These are phyloP conservation scores for Erythrophleum ivorense DNA, from an alignment of 331 rosid species.

Conservation along the genomic window DNA sequence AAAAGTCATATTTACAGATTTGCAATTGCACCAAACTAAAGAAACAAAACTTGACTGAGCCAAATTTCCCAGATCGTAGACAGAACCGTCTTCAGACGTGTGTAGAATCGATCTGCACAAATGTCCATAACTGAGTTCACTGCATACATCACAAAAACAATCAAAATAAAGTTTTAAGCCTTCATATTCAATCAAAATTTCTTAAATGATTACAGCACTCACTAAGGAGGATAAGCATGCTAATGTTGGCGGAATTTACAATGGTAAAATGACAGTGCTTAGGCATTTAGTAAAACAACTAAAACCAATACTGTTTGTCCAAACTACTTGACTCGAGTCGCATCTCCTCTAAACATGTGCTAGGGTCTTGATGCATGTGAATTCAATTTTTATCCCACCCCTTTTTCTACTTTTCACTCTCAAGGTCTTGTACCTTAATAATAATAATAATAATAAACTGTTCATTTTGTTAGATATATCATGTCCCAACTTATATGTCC, in stretches of 20 bases:
- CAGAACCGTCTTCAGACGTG: slow-evolving; percentile 35
- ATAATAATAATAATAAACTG: too few species aligned
- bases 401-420: too few species aligned
- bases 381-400: too few species aligned
- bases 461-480: neutral
- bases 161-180: slow-evolving; percentile 10
- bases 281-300: too few species aligned
- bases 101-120: slow-evolving; percentile 51
- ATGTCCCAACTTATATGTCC: slow-evolving; percentile 5
- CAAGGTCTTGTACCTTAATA: too few species aligned
- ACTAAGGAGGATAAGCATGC: slow-evolving; percentile 8
- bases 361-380: too few species aligned
- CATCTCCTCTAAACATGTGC: too few species aligned
- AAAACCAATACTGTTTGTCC: too few species aligned
- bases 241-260: neutral
- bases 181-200: neutral
- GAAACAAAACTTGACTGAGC: slow-evolving; percentile 42
- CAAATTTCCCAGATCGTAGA: slow-evolving; percentile 44
- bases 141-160: slow-evolving; percentile 21
- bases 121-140: slow-evolving; percentile 44
- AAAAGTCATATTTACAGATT: slow-evolving; percentile 53
- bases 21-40: slow-evolving; percentile 45
- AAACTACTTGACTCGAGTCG: too few species aligned
- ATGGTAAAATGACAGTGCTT: neutral
- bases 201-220: slow-evolving; percentile 6